phyloP scores from a whole-genome alignment of 1,139 yeast genomes.

The Blastobotrys apis region DNA sequence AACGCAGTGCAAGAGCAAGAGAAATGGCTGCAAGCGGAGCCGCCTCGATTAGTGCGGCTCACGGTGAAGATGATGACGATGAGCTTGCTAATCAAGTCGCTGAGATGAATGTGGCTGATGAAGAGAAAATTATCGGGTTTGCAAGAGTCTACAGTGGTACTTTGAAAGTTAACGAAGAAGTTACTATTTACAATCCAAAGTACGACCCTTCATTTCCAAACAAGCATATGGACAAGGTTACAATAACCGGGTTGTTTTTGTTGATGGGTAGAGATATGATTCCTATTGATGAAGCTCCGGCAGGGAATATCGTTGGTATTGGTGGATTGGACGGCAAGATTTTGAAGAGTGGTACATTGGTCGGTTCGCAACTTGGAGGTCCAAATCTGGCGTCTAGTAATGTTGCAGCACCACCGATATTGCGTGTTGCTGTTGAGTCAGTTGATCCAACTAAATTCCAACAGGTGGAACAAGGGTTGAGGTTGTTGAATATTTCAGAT shows the following conservation, averaged over 20 bases:
- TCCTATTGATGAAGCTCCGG: conserved; percentile 74
- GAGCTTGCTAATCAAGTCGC: conserved; percentile 25
- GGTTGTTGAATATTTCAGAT: conserved; percentile 77
- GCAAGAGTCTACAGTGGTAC: conserved; percentile 88
- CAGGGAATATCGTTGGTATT: conserved; percentile 93
- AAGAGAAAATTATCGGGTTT: conserved; percentile 66
- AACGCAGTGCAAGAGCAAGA: conserved; percentile 64
- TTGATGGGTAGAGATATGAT: conserved; percentile 92
- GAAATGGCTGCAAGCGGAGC: conserved; percentile 55
- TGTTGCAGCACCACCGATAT: conserved; percentile 71
- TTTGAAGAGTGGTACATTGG: conserved; percentile 80
- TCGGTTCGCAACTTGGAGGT: conserved; percentile 47
- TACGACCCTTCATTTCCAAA: conserved; percentile 68
- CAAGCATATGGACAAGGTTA: conserved; percentile 48
- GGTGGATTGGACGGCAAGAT: conserved; percentile 83
- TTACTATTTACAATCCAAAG: conserved; percentile 79
- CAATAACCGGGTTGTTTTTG: conserved; percentile 65
- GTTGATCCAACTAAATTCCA: conserved; percentile 77
- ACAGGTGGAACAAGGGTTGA: conserved; percentile 72
- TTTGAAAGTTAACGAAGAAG: conserved; percentile 64
- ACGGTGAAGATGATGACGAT: conserved; percentile 15
- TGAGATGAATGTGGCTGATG: conserved; percentile 21
- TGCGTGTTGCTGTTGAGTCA: conserved; percentile 93
- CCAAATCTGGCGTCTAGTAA: conserved; percentile 68
- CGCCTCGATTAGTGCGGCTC: conserved; percentile 42